These are phyloP conservation scores for Andrographis paniculata DNA, from an alignment of 305 asterid species.

Conservation along the genomic window DNA sequence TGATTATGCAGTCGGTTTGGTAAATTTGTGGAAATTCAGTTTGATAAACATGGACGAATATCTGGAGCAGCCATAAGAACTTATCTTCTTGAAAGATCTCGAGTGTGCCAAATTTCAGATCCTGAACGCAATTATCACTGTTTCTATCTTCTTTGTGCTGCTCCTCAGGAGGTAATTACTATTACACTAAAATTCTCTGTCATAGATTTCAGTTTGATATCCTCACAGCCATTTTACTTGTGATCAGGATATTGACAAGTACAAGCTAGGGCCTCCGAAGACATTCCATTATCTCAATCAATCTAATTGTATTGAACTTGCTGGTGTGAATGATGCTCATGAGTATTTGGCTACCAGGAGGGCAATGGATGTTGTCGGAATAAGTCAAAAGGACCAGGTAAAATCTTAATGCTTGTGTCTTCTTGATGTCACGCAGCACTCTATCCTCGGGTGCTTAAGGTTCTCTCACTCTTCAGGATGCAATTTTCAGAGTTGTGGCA, in stretches of 20 bases:
- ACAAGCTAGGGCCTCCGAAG: slow-evolving; percentile 49
- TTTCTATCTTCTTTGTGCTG: slow-evolving; percentile 79
- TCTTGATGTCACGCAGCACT: neutral
- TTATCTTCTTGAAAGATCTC: slow-evolving; percentile 85
- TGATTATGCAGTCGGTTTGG: slow-evolving; percentile 65
- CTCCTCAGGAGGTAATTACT: slow-evolving; percentile 56
- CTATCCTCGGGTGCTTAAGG: neutral
- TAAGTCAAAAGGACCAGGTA: slow-evolving; percentile 65
- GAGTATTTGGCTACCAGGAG: slow-evolving; percentile 68
- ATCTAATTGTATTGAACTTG: slow-evolving; percentile 55
- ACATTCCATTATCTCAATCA: slow-evolving; percentile 69
- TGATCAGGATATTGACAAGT: slow-evolving; percentile 55
- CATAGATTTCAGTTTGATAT: neutral
- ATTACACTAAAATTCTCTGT: neutral
- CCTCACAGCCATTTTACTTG: slow-evolving; percentile 8
- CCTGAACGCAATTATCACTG: slow-evolving; percentile 84
- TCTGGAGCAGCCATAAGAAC: slow-evolving; percentile 86
- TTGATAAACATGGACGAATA: slow-evolving; percentile 60
- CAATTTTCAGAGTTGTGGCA: slow-evolving; percentile 80
- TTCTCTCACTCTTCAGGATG: slow-evolving; percentile 42
- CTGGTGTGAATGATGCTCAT: slow-evolving; percentile 51
- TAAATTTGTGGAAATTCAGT: slow-evolving; percentile 78
- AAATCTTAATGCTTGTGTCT: neutral
- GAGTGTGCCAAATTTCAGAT: slow-evolving; percentile 77
- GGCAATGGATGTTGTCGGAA: slow-evolving; percentile 82